Base-by-base conservation (phyloP, 192 early-diverging fungal genomes). In the Geranomyces variabilis region DNA sequence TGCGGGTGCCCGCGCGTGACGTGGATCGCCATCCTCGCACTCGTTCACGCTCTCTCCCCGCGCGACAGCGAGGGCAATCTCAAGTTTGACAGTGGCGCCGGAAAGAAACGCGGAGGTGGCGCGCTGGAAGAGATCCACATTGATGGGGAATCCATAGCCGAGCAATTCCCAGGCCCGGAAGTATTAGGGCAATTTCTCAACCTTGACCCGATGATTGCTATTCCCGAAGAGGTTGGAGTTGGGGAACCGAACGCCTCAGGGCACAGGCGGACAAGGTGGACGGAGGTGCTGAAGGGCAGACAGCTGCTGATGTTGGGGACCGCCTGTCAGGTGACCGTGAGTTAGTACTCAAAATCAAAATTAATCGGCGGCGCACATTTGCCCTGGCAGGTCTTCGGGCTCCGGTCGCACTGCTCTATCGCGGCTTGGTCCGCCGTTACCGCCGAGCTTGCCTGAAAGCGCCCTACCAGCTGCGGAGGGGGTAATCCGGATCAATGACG, bases 111-210 rank as follows among this genome's bases (percentile, higher is more conserved):
- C 41, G 33, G 33, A 6, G 33, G 14, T 43, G 64, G 64, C 7
- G 3, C 24, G 17, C 64, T 66, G 17, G 45, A 41, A 7, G 64
- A 66, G 43, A 26, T 66, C 0, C 64, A 66, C 43, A 41, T 66
- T 30, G 51, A 53, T 53, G 51, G 51, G 6, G 51, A 4, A 6
- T 53, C 51, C 4, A 3, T 53, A 6, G 7, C 51, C 7, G 43
- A 30, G 22, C 41, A 44, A 30, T 26, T 22, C 43, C 9, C 24
- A 17, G n/a, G 19, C 6, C 29, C 41, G 62, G 22, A 63, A 9
- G 24, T 66, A 7, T 9, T 24, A 30, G 64, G 21, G 21, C 10
- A 30, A 33, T n/a, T n/a, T n/a, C 19, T 13, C 15, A 14, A 6
- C 13, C 7, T 2, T 49, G 33, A 29, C 29, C 0, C 29, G 0